Base-by-base conservation (phyloP, 768 basidiomycete genomes). In the Tulasnella sp. region DNA sequence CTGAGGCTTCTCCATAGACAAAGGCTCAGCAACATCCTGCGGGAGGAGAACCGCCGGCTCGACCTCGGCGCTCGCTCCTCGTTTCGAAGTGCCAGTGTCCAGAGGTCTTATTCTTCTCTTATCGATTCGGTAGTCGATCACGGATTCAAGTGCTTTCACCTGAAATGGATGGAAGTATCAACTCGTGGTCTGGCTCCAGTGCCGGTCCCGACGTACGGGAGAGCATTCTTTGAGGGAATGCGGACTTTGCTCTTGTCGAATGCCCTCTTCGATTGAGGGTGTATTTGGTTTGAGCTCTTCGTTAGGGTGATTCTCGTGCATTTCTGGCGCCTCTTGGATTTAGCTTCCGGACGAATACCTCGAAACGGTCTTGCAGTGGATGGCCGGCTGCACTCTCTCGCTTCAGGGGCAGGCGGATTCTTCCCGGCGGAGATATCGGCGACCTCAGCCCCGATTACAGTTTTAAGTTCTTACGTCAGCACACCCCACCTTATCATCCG, bases 401-500 rank as follows among this genome's bases (percentile, higher is more conserved):
- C 40, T 40, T 9, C 5, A 16, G 18, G 15, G 5, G 5, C 3
- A n/a, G 3, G 3, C 51, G 5, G n/a, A 5, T 18, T 5, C 18
- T 5, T 5, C 15, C 51, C 18, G 2, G 20, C 55, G 55, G 55
- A 57, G 55, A 57, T 57, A 57, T n/a, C 61, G 61, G 32, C 5
- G 61, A 26, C 1, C 61, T 29, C 35, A 26, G 15, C 23, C 32
- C n/a, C 61, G 61, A 67, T 67, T 67, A 16, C 61, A 67, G 61
- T 67, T 67, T 67, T 6, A 29, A 32, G 61, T 67, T 67, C 61
- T 67, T 67, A 67, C 32, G 61, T 67, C 61, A 67, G 61, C 61
- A 67, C 16, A 20, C 61, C 61, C 61, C 29, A 7, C 61, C 61
- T 67, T 67, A 67, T 67, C 61, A 67, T 67, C 61, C 61, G 15